Evolutionary conservation across 2,329 filamentous ascomycete species (phyloP).

Genomic region (Aspergillus novoparasiticus): DNA sequence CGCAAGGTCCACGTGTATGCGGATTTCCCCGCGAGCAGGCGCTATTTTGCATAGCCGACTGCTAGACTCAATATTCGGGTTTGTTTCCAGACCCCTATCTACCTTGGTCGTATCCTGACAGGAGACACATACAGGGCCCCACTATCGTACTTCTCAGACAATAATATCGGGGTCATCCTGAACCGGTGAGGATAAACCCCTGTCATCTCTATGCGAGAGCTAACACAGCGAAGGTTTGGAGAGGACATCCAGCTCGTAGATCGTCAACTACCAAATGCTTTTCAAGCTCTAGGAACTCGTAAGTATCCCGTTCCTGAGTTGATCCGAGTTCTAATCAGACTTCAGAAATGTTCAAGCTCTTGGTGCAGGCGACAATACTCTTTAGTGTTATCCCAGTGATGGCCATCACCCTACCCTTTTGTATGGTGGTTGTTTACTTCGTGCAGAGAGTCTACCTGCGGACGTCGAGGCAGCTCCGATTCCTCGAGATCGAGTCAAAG

Average conservation of each 20-base stretch:
- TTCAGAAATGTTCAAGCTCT: not conserved
- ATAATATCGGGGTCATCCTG: not conserved
- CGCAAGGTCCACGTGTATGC: not conserved
- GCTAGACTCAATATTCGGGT: not conserved
- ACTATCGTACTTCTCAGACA: not conserved
- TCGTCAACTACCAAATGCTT: not conserved
- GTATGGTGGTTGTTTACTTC: not conserved
- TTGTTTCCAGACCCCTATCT: not conserved
- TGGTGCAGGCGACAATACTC: not conserved
- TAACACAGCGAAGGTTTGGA: not conserved
- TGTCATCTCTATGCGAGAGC: not conserved
- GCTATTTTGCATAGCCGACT: not conserved
- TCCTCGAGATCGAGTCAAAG: conserved; percentile 24
- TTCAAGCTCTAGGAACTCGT: not conserved
- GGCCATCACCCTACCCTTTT: not conserved
- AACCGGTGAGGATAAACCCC: not conserved
- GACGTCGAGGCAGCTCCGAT: conserved; percentile 19
- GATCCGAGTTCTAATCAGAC: too few species aligned
- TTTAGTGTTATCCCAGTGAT: not conserved
- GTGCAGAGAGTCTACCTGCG: conserved; percentile 11
- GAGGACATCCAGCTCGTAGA: not conserved
- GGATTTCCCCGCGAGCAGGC: not conserved
- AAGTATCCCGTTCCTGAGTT: not conserved
- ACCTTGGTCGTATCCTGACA: too few species aligned
- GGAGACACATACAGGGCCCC: not conserved